Conservation (phyloP, 2,329 filamentous ascomycete genomes). For the Trichoderma brevicompactum region DNA sequence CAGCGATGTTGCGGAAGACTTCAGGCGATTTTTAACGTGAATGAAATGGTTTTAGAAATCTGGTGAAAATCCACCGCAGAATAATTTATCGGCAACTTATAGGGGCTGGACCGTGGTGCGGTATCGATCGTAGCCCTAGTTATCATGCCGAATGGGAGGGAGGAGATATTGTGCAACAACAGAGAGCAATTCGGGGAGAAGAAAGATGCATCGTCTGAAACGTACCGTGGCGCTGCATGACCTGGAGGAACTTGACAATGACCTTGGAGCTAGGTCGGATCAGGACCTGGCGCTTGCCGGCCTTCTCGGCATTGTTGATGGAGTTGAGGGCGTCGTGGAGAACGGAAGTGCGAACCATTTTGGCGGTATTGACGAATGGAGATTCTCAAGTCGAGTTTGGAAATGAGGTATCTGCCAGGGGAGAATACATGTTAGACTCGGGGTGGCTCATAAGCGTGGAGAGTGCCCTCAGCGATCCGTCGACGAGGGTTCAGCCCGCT, state of each 20-base stretch:
- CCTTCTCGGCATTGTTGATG: conserved; percentile 99
- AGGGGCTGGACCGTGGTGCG: conserved; percentile 91
- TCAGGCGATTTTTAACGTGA: conserved; percentile 67
- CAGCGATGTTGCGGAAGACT: conserved; percentile 87
- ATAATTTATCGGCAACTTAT: conserved; percentile 99
- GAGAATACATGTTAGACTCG: conserved; percentile 61
- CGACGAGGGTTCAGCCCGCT: conserved; percentile 72
- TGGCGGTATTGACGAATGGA: conserved; percentile 67
- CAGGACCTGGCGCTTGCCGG: conserved; percentile 98
- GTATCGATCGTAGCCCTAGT: conserved; percentile 92
- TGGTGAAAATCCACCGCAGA: conserved; percentile 89
- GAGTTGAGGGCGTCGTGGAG: conserved; percentile 98
- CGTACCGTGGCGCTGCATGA: conserved; percentile 99
- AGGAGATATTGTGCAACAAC: neutral
- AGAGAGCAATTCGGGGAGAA: neutral
- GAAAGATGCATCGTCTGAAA: conserved; percentile 39
- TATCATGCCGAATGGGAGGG: conserved; percentile 87
- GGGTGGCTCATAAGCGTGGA: conserved; percentile 64
- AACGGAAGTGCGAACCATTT: conserved; percentile 99
- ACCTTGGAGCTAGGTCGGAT: conserved; percentile 99
- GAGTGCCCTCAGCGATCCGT: conserved; percentile 65
- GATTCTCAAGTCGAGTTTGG: conserved; percentile 76
- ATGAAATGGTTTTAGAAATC: conserved; percentile 63
- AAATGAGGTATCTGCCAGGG: conserved; percentile 67
- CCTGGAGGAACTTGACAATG: conserved; percentile 98